Base-by-base conservation (phyloP, 345 rosid species). In the Mallotus nudiflorus region DNA sequence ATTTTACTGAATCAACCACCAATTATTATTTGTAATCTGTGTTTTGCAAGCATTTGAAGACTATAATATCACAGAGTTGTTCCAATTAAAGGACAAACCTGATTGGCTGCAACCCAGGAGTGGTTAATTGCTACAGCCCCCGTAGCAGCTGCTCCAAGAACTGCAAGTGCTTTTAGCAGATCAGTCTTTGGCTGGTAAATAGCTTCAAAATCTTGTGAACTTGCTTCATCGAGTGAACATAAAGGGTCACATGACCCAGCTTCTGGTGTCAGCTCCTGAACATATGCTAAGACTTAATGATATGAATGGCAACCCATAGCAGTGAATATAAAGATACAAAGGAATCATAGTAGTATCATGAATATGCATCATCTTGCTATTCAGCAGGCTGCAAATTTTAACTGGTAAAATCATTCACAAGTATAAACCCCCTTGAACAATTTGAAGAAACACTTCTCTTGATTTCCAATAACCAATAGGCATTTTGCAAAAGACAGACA, bases 71-170 rank as follows among this genome's bases (percentile, higher is more conserved):
- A 40, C 52, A 33, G 10, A 51, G 45, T 6, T 50, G 9, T 35
- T 24, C 11, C 16, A 52, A 5, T 16, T 29, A 39, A 49, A 14
- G 53, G 56, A n/a, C 50, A 14, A 70, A 91, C 97, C 97, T 92
- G 97, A 81, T 95, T 89, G 73, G 90, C 92, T 65, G 99, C 97
- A 69, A 95, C 97, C 97, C 99, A 92, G 0, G 97, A 92, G 22
- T 87, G 97, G 67, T 90, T 92, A 69, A 95, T 89, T 25, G 97
- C 99, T 67, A 73, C 74, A 57, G 99, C 74, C 76, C 97, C 99
- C 0, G 96, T 89, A 19, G 79, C 85, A 75, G 94, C 92, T 29
- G 90, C 91, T 24, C 88, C 95, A 39, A 92, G 69, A 69, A 95
- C 60, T 40, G 92, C 94, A 78, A 92, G 65, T 65, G 97, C 95